Conservation (phyloP, 331 rosid species). For the Cydonia oblonga region DNA sequence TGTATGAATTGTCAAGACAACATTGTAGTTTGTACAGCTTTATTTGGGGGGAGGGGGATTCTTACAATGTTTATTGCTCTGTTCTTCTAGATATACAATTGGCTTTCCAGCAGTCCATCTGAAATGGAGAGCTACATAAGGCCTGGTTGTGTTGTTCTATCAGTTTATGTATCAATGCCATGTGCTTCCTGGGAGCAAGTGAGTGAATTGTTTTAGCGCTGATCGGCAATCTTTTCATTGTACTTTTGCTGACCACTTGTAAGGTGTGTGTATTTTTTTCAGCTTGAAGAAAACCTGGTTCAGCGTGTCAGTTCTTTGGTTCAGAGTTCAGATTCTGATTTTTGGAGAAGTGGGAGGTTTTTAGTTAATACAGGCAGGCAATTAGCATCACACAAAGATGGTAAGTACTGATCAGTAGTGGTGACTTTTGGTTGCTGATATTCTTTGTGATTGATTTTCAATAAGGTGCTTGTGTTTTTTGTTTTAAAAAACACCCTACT, state of each 20-base stretch:
- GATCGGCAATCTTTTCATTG: not conserved
- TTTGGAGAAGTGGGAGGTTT: slow-evolving; percentile 92
- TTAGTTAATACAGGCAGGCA: slow-evolving; percentile 58
- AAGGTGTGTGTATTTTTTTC: slow-evolving; percentile 17
- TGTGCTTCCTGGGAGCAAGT: slow-evolving; percentile 71
- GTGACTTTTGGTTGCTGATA: not conserved
- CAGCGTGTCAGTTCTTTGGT: slow-evolving; percentile 41
- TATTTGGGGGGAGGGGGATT: not conserved
- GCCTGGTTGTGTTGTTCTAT: slow-evolving; percentile 85
- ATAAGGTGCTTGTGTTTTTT: not conserved
- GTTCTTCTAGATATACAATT: slow-evolving; percentile 45
- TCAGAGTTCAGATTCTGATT: slow-evolving; percentile 46
- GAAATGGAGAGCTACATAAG: slow-evolving; percentile 93
- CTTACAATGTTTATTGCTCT: not conserved
- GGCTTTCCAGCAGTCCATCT: slow-evolving; percentile 83
- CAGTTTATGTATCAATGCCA: slow-evolving; percentile 67
- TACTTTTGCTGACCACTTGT: slow-evolving; percentile 22
- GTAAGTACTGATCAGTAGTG: slow-evolving; percentile 31
- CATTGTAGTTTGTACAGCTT: not conserved
- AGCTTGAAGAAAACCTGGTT: slow-evolving; percentile 74
- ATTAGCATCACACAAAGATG: slow-evolving; percentile 71
- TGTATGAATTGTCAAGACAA: not conserved
- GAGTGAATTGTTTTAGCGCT: slow-evolving; percentile 24
- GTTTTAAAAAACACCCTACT: not conserved
- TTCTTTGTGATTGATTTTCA: not conserved